Evolutionary conservation across 306 rosid genomes (phyloP), one percentile per base, ranked within the genome.

Genomic region (Abrus precatorius): DNA sequence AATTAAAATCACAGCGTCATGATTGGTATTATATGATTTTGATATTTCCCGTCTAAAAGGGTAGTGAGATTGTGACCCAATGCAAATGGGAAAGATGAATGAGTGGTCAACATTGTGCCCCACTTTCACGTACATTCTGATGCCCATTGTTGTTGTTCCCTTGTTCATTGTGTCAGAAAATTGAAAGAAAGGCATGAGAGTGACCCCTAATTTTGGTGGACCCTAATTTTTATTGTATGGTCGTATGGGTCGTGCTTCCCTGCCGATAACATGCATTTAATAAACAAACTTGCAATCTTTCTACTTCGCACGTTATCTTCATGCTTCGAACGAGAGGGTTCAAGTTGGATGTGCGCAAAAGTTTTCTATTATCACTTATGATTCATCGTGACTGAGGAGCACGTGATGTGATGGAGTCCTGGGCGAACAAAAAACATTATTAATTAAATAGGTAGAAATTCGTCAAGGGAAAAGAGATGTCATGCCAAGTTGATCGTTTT

Each of bases 201-300:
- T 7, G 59, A 47, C 47, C 47, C 59, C 29, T 53, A 29, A 36
- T 40, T 36, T 34, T 62, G 13, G 63, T 5, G 72, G 80, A 7
- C 27, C 55, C 74, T 6, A 34, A 0, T 14, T 34, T 6, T 5
- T 7, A 34, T 36, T 40, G 2, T 30, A 59, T 59, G n/a, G 9
- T 34, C 47, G 13, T 63, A 36, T 65, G 50, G 71, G 8, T 65
- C 71, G 14, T 65, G 34, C 33, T 12, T 41, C 36, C 53, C 7
- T 66, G 72, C 41, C 72, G 53, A 53, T 43, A 41, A 5, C 72
- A 66, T 65, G n/a, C 52, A 65, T 9, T 43, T 3, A 20, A 20
- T 0, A 20, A 20, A 20, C 20, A 20, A 20, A 20, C 20, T 20
- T 20, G 20, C 0, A 36, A 36, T 36, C 40, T 36, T 36, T 36